These are phyloP conservation scores for Lunasporangiospora selenospora DNA, from an alignment of 192 early-diverging fungal species.

Conservation along the genomic window DNA sequence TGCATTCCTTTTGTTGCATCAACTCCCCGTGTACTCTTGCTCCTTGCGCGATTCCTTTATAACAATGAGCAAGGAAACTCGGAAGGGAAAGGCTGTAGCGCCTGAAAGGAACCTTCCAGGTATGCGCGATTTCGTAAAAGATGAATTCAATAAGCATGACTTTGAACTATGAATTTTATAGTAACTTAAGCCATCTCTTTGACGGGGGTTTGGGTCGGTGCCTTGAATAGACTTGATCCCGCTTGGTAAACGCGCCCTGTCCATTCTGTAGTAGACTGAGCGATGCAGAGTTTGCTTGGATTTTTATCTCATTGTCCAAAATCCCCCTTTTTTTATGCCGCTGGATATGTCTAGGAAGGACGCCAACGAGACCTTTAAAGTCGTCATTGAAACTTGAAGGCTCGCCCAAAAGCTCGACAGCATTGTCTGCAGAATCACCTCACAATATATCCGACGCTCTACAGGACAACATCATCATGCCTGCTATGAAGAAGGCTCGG, in stretches of 20 bases:
- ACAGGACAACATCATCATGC: slow-evolving; percentile 4
- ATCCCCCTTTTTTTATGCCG: neutral
- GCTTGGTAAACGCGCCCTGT: slow-evolving; percentile 10
- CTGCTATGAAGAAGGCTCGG: slow-evolving; percentile 23
- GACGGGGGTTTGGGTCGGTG: neutral
- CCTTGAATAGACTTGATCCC: slow-evolving; percentile 27
- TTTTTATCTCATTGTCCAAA: neutral
- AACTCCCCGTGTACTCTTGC: too few species aligned
- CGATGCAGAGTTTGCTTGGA: neutral
- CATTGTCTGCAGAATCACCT: slow-evolving; percentile 3
- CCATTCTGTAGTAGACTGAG: neutral
- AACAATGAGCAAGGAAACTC: slow-evolving; percentile 39
- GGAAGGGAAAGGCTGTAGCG: slow-evolving; percentile 23
- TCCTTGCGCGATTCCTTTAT: too few species aligned
- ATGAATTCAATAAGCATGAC: neutral
- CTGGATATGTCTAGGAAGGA: slow-evolving; percentile 10
- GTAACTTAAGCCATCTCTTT: neutral
- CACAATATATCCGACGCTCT: slow-evolving; percentile 13
- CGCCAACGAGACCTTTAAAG: slow-evolving; percentile 27
- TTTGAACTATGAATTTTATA: neutral
- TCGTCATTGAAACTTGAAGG: slow-evolving; percentile 31
- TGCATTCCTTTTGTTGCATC: too few species aligned
- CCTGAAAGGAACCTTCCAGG: slow-evolving; percentile 12
- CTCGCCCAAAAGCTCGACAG: slow-evolving; percentile 9
- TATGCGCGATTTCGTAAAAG: neutral